A percentile compares a stretch with the other conserved stretches of the same genome.
Conservation (phyloP, 768 basidiomycete species). For the Lactarius sp. region DNA sequence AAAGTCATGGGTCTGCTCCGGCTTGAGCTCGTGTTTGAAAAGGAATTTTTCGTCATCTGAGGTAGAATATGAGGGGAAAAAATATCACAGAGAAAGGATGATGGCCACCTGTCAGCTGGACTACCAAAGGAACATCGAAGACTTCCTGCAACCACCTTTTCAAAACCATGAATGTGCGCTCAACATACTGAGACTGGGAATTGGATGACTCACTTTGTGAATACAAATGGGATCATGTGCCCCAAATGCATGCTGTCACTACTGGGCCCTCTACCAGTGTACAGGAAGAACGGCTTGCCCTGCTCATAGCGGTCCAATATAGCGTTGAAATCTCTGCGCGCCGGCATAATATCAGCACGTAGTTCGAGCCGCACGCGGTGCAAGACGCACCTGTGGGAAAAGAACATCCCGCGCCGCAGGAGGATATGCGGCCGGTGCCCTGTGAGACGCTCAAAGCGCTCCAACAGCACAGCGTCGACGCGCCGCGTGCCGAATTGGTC, state of each 20-base stretch:
- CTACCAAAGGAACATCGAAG: conserved; percentile 88
- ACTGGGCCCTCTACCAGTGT: conserved; percentile 95
- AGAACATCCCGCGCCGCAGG: conserved; percentile 90
- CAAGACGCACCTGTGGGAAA: conserved; percentile 81
- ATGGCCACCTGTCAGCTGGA: conserved; percentile 82
- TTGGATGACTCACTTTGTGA: conserved; percentile 73
- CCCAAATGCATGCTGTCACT: conserved; percentile 97
- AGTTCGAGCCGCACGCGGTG: neutral
- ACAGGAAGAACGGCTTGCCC: conserved; percentile 95
- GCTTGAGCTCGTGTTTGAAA: conserved; percentile 91
- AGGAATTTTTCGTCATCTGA: conserved; percentile 98
- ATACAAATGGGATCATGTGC: conserved; percentile 95
- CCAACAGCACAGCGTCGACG: conserved; percentile 70
- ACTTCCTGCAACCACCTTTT: conserved; percentile 93
- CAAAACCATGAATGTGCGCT: neutral
- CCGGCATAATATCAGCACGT: conserved; percentile 1
- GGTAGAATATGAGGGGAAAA: neutral
- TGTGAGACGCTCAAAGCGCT: conserved; percentile 87
- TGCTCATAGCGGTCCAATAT: conserved; percentile 96
- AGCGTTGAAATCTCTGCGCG: conserved; percentile 77
- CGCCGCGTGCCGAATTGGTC: conserved; percentile 89
- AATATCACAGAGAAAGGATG: conserved; percentile 21
- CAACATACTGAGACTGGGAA: neutral
- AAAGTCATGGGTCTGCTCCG: conserved; percentile 81
- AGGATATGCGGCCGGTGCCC: conserved; percentile 85